A percentile compares a stretch with the other conserved stretches of the same genome.
These are phyloP conservation scores for Daedaleopsis sinensis DNA, from an alignment of 768 basidiomycete species.

Conservation along the genomic window DNA sequence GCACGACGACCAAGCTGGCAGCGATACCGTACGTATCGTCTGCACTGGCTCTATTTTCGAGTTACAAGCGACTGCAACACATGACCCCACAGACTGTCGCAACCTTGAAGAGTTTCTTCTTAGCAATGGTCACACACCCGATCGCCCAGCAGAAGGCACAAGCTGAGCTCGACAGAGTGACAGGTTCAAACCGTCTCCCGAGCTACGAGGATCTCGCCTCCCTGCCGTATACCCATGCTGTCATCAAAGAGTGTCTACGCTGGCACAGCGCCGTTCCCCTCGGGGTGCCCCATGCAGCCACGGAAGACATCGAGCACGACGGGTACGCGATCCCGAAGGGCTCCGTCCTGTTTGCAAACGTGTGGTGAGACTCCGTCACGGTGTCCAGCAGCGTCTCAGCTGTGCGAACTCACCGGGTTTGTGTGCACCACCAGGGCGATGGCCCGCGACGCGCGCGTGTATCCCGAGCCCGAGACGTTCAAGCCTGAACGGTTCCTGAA, in stretches of 20 bases:
- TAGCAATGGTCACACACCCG: constrained; percentile 30
- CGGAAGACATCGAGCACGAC: constrained; percentile 22
- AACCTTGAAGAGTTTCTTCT: constrained; percentile 27
- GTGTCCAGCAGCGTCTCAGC: neutral
- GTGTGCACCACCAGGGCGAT: constrained; percentile 32
- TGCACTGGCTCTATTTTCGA: too few species aligned
- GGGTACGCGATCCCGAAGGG: constrained; percentile 29
- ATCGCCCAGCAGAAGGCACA: constrained; percentile 21
- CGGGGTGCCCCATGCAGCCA: constrained; percentile 30
- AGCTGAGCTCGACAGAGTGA: constrained; percentile 13
- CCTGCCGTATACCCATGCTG: constrained; percentile 12
- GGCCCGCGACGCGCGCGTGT: constrained; percentile 84
- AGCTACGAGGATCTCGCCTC: neutral
- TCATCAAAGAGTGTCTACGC: constrained; percentile 15
- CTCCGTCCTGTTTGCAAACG: constrained; percentile 24
- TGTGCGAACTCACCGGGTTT: neutral
- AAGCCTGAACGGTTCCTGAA: constrained; percentile 72
- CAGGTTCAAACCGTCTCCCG: constrained; percentile 14
- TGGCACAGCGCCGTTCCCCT: constrained; percentile 14
- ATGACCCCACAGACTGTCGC: constrained; percentile 21
- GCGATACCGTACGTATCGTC: neutral
- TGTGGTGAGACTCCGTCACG: constrained; percentile 26
- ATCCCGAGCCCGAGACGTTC: constrained; percentile 83
- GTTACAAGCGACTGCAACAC: too few species aligned
- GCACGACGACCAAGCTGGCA: neutral